These are phyloP conservation scores for Orbilia brochopaga DNA, from an alignment of 2,329 filamentous ascomycete species.

Conservation along the genomic window DNA sequence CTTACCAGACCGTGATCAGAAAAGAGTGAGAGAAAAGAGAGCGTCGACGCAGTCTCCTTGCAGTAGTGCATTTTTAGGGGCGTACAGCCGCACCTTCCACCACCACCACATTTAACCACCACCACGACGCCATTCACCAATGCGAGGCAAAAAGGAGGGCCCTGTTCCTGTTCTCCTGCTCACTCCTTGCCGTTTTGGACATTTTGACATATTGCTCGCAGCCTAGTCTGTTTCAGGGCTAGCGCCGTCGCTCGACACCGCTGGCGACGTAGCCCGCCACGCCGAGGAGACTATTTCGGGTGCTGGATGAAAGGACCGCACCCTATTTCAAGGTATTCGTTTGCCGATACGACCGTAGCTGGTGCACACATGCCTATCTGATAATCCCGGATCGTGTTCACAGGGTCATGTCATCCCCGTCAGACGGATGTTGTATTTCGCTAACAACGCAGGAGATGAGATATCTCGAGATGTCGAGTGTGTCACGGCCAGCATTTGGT, in stretches of 20 bases:
- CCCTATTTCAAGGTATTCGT: no score
- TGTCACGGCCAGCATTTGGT: no score
- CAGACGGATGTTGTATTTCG: no score
- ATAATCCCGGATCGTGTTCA: no score
- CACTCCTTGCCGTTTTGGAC: not conserved
- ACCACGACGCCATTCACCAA: not conserved
- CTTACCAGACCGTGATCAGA: slow-evolving; percentile 3
- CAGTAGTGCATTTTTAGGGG: slow-evolving; percentile 31
- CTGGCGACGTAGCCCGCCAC: not conserved
- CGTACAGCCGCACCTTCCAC: slow-evolving; percentile 11
- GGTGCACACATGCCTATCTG: no score
- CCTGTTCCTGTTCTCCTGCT: not conserved
- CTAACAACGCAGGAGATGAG: no score
- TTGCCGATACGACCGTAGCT: no score
- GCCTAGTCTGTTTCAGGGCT: not conserved
- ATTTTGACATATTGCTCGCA: not conserved
- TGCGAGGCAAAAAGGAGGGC: not conserved
- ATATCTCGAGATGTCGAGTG: no score
- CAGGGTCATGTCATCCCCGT: no score
- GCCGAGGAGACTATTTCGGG: not conserved
- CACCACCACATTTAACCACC: no score
- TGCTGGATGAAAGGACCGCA: no score
- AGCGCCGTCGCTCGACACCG: not conserved
- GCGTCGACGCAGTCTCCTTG: slow-evolving; percentile 4
- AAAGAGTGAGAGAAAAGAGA: slow-evolving; percentile 7